Base-by-base conservation (phyloP, 306 rosid species). In the Fragaria iinumae region DNA sequence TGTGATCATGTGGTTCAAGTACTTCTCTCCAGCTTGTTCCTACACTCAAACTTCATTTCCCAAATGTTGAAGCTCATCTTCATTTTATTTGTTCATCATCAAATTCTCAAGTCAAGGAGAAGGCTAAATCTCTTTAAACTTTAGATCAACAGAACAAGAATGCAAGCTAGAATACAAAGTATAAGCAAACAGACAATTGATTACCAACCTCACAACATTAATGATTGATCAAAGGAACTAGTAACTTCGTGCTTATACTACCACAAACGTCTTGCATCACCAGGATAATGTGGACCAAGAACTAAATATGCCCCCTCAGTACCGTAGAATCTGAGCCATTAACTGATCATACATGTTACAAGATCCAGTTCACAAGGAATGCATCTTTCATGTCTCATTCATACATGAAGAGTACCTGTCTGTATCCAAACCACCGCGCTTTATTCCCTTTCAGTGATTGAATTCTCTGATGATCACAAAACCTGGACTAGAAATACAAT, bases 241-340 rank as follows among this genome's bases (percentile, higher is more conserved):
- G 78, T 29, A 27, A 60, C n/a, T 59, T 44, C 20, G 18, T 43
- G 23, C 20, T 62, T 41, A 27, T 23, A 29, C 45, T 60, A 74
- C 78, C 78, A 60, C 70, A 74, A 29, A 79, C 73, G 72, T 80
- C 79, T 57, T 44, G 25, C 75, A 67, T 74, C 75, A 32, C 50
- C 68, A 69, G 60, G 79, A 74, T 74, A 67, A 73, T 53, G 83
- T 73, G 75, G 83, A 67, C 83, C 83, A 45, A 3, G 34, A n/a
- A 38, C 11, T 25, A 7, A 3, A 34, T 14, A 6, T 71, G 44
- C 67, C 60, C 23, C 34, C 70, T 21, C 45, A 11, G 50, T 17
- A 1, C 6, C 25, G 70, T n/a, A 32, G 4, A 41, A 11, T 68
- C 39, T 68, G 57, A 68, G 62, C 57, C 57, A n/a, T 11, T 14